Percentiles rank a stretch among this genome's conserved stretches.
Conservation (phyloP, 805 yeast genomes). For the Spathaspora hagerdaliae region DNA sequence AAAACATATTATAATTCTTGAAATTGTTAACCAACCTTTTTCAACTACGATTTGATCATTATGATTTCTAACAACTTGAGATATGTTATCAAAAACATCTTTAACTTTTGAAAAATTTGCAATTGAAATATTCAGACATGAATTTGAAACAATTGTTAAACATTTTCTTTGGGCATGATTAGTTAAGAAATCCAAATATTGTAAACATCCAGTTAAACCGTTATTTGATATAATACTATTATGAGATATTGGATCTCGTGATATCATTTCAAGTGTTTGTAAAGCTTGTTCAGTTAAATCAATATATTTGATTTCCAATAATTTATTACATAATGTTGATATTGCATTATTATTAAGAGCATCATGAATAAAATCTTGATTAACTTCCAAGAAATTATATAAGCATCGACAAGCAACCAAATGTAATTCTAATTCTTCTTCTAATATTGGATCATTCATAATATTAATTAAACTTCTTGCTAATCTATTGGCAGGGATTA, state of each 20-base stretch:
- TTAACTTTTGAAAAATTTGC: conserved; percentile 46
- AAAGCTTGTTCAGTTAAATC: conserved; percentile 91
- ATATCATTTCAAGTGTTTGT: conserved; percentile 66
- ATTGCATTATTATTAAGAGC: conserved; percentile 66
- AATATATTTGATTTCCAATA: conserved; percentile 74
- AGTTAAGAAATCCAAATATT: conserved; percentile 82
- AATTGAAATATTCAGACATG: conserved; percentile 48
- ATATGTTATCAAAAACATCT: conserved; percentile 57
- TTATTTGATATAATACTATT: conserved; percentile 52
- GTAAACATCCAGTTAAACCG: conserved; percentile 62
- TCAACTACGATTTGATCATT: conserved; percentile 61
- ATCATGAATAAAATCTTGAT: conserved; percentile 57
- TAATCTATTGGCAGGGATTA: conserved; percentile 56
- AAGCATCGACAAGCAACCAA: conserved; percentile 80
- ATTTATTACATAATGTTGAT: conserved; percentile 58
- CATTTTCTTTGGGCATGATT: conserved; percentile 86
- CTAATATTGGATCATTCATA: conserved; percentile 52
- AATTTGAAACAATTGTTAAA: conserved; percentile 64
- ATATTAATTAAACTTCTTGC: conserved; percentile 53
- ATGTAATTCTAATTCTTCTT: conserved; percentile 73
- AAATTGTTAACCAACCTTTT: conserved; percentile 60
- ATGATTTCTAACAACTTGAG: conserved; percentile 50
- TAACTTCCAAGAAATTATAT: conserved; percentile 74
- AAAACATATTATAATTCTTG: conserved; percentile 53
- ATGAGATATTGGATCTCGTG: conserved; percentile 49